Evolutionary conservation across 345 rosid species (phyloP).

Genomic region (Litchi chinensis): DNA sequence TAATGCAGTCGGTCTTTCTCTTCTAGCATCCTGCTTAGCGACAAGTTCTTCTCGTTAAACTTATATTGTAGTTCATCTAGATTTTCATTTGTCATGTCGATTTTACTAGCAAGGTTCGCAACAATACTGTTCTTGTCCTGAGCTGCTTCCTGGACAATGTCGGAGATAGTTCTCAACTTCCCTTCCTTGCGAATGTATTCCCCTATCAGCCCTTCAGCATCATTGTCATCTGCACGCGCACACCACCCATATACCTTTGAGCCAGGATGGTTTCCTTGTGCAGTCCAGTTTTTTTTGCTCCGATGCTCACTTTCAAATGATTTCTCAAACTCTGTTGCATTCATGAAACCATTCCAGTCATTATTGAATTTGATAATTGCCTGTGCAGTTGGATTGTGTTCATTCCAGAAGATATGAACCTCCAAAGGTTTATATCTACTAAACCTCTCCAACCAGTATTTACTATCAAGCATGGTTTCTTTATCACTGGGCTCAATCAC

Average conservation of each 20-base stretch:
- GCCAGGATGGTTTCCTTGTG: conserved; percentile 33
- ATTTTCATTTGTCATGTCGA: conserved; percentile 66
- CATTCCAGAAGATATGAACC: conserved; percentile 54
- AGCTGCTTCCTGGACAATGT: conserved; percentile 48
- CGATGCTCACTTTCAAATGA: conserved; percentile 49
- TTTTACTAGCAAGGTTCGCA: conserved; percentile 49
- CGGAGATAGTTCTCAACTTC: conserved; percentile 54
- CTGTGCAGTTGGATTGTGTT: conserved; percentile 34
- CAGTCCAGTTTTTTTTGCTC: conserved; percentile 62
- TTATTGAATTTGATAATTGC: conserved; percentile 59
- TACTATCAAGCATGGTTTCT: conserved; percentile 30
- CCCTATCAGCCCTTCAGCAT: conserved; percentile 64
- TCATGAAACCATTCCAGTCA: conserved; percentile 66
- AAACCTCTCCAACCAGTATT: conserved; percentile 63
- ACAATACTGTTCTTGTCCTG: conserved; percentile 47
- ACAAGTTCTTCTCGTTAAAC: conserved; percentile 61
- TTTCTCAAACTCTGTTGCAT: conserved; percentile 66
- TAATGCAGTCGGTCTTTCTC: conserved; percentile 66
- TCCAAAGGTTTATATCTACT: conserved; percentile 56
- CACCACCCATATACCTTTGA: conserved; percentile 68
- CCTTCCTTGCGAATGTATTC: conserved; percentile 65
- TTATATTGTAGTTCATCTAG: conserved; percentile 51
- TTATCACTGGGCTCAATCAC: conserved; percentile 29
- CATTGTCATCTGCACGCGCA: conserved; percentile 73
- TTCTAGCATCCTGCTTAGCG: conserved; percentile 62